Conservation (phyloP, 805 yeast genomes). For the Candida peoriensis region DNA sequence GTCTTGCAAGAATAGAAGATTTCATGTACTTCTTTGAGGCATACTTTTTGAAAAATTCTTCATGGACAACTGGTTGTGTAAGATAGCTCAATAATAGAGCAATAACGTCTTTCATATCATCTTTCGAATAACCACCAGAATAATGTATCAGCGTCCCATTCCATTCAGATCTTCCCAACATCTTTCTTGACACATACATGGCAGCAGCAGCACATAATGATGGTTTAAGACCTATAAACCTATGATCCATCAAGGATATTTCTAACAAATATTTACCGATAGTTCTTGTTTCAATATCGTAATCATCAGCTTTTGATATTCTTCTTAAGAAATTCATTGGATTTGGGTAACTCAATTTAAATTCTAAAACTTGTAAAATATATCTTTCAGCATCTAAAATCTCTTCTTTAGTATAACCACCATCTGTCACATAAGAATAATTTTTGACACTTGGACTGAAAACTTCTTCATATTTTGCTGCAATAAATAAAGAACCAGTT, state of each 20-base stretch:
- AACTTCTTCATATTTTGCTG: conserved; percentile 92
- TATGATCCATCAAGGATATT: conserved; percentile 68
- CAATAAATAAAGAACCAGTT: conserved; percentile 78
- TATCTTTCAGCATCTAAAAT: conserved; percentile 79
- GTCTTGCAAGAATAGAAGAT: conserved; percentile 71
- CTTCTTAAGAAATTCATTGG: conserved; percentile 88
- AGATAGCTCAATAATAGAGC: conserved; percentile 72
- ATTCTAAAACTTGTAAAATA: conserved; percentile 65
- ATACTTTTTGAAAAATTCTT: conserved; percentile 88
- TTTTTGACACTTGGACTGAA: conserved; percentile 80
- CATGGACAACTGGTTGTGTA: conserved; percentile 77
- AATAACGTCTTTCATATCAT: conserved; percentile 66
- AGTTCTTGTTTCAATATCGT: conserved; percentile 78
- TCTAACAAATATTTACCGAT: conserved; percentile 82
- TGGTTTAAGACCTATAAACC: conserved; percentile 68
- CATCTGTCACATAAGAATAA: conserved; percentile 85
- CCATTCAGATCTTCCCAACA: conserved; percentile 70
- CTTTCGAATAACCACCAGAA: conserved; percentile 81
- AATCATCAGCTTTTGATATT: conserved; percentile 86
- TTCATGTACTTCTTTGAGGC: conserved; percentile 85
- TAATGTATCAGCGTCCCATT: conserved; percentile 82
- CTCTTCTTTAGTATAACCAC: conserved; percentile 74
- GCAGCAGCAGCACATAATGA: conserved; percentile 83
- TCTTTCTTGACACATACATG: conserved; percentile 74
- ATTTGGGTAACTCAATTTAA: conserved; percentile 78